Conservation (phyloP, 2,329 filamentous ascomycete species). For the Furcasterigmium furcatum region DNA sequence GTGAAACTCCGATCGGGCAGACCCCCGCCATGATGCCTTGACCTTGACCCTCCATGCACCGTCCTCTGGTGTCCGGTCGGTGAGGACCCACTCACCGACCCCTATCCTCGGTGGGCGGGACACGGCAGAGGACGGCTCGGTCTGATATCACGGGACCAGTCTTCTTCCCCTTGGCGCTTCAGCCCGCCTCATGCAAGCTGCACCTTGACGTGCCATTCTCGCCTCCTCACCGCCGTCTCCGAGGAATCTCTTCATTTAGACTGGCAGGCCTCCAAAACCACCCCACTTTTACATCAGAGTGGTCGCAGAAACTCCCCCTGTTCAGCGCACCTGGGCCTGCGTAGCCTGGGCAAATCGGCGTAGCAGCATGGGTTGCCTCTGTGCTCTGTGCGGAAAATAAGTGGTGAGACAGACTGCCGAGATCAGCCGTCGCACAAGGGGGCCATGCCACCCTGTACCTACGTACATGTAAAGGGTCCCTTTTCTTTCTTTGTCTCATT, state of each 20-base stretch:
- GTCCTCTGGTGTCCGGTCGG: background rate
- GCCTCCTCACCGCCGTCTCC: background rate
- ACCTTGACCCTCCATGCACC: background rate
- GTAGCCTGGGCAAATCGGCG: no score
- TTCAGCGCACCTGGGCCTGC: no score
- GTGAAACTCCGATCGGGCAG: constrained; percentile 1
- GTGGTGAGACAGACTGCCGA: no score
- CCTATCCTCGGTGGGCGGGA: background rate
- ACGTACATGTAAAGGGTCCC: no score
- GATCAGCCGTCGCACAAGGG: background rate
- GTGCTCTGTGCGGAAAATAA: no score
- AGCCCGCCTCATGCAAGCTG: background rate
- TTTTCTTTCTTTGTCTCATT: background rate
- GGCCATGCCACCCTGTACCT: no score
- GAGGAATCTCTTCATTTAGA: background rate
- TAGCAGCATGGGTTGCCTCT: no score
- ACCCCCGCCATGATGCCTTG: background rate
- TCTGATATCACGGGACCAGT: background rate
- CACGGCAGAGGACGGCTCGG: background rate
- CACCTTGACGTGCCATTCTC: background rate
- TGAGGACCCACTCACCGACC: background rate
- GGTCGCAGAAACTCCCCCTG: background rate
- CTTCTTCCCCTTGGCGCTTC: no score
- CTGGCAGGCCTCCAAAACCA: background rate
- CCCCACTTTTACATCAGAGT: constrained; percentile 5